Evolutionary conservation across 345 rosid genomes (phyloP), one percentile per base, ranked within the genome.

Genomic region (Aquilaria yunnanensis): DNA sequence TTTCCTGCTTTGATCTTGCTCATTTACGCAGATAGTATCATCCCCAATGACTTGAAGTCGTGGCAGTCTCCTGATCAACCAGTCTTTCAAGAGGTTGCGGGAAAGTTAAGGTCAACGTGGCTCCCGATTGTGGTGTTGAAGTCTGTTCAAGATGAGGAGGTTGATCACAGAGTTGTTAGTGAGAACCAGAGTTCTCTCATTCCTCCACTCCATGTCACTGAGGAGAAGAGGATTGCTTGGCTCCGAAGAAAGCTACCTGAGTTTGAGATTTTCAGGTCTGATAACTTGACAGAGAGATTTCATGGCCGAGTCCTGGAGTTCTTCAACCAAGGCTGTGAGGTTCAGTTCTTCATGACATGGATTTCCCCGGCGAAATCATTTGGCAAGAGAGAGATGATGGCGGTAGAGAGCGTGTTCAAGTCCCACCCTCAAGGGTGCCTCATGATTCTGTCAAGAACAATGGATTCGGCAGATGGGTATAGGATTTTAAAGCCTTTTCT

Each of bases 291-390:
- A 30, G 41, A 52, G 74, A 61, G 67, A 61, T 92, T 89, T 57
- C 88, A 83, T 12, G 63, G 74, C 5, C 78, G 87, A 37, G 78
- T 81, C 64, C 47, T 75, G 12, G 61, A 75, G 14, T 87, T 88
- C 71, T 80, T 89, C 47, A 47, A 70, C 65, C 56, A 72, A 1
- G 51, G 61, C 3, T 89, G 96, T n/a, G 81, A 75, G 23, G 72
- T 80, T 54, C 79, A 69, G 63, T 81, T 88, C 70, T 92, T 81
- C 79, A 85, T 87, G 98, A 87, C 88, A 49, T 92, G 96, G 98
- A 81, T 92, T 66, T 84, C 96, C 10, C 77, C 82, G 8, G 89
- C 72, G 1, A 67, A 53, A 3, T 67, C 57, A 5, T 89, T 85
- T 12, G 81, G 84, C 9, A 74, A 70, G 7, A 78, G 91, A 51